These are phyloP conservation scores for Oryza coarctata DNA, from an alignment of 176 grass and related monocot species.

Conservation along the genomic window DNA sequence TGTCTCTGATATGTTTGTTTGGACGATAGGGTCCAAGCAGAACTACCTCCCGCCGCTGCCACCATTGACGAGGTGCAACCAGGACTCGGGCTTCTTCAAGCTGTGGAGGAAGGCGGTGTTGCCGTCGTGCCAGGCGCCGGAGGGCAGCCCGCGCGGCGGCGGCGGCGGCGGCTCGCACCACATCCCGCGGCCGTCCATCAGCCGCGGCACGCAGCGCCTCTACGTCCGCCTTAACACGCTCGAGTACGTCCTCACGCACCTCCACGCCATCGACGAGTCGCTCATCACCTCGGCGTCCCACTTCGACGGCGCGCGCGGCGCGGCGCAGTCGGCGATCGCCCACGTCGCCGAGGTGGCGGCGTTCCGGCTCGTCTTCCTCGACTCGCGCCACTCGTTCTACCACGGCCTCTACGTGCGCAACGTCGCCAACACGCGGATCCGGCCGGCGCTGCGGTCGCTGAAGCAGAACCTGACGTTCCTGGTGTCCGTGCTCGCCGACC, in stretches of 20 bases:
- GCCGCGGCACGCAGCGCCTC: constrained; percentile 89
- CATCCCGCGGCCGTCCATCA: constrained; percentile 71
- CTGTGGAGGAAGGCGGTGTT: constrained; percentile 76
- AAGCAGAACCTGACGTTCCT: constrained; percentile 84
- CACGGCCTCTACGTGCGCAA: constrained; percentile 49
- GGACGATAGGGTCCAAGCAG: constrained; percentile 54
- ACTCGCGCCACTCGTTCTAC: constrained; percentile 61
- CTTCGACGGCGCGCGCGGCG: constrained; percentile 49
- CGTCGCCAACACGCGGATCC: constrained; percentile 53
- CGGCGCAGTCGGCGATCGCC: constrained; percentile 55
- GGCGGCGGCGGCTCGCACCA: constrained; percentile 13
- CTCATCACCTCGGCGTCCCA: constrained; percentile 41
- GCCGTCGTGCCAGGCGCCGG: constrained; percentile 63
- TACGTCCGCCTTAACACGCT: constrained; percentile 93
- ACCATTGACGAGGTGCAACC: constrained; percentile 81
- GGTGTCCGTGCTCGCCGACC: constrained; percentile 53
- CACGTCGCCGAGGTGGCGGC: constrained; percentile 72
- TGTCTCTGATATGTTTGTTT: not conserved
- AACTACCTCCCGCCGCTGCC: constrained; percentile 75
- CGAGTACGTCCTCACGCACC: constrained; percentile 68
- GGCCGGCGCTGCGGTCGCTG: constrained; percentile 54
- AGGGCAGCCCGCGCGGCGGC: constrained; percentile 12
- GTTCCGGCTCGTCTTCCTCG: constrained; percentile 71
- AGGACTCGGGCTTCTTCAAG: constrained; percentile 65
- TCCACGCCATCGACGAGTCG: constrained; percentile 54